A percentile compares a stretch with the other conserved stretches of the same genome.
These are phyloP conservation scores for Alternaria triticina DNA, from an alignment of 2,329 filamentous ascomycete species.

Conservation along the genomic window DNA sequence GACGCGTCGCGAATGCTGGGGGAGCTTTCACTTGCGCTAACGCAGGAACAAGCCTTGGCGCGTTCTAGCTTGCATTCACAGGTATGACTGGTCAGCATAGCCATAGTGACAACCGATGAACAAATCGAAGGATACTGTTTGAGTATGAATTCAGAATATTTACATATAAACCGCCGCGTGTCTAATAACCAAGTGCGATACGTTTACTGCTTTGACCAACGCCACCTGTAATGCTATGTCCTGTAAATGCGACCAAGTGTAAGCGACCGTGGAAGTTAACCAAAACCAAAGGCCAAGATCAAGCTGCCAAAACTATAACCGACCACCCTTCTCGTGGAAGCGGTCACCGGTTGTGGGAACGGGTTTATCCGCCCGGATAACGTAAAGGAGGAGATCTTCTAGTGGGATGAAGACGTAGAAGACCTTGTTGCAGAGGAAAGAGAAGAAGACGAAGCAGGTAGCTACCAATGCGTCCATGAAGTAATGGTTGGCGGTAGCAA, in stretches of 20 bases:
- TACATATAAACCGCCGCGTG: background rate
- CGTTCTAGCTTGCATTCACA: background rate
- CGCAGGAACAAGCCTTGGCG: slow-evolving; percentile 10
- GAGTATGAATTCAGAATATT: background rate
- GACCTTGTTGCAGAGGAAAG: slow-evolving; percentile 58
- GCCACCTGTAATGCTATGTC: slow-evolving; percentile 5
- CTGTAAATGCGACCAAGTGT: slow-evolving; percentile 6
- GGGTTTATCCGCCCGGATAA: slow-evolving; percentile 60
- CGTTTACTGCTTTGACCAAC: background rate
- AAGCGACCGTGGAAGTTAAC: background rate
- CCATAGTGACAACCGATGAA: background rate
- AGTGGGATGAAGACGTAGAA: slow-evolving; percentile 59
- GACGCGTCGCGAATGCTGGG: background rate
- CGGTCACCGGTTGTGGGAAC: slow-evolving; percentile 61
- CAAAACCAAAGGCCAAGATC: background rate
- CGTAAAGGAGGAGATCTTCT: slow-evolving; percentile 59
- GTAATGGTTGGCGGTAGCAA: slow-evolving; percentile 69
- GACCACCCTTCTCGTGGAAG: slow-evolving; percentile 47
- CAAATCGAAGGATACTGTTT: background rate
- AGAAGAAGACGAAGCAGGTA: slow-evolving; percentile 55
- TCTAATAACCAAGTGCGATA: background rate
- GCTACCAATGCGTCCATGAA: slow-evolving; percentile 62
- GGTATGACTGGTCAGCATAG: background rate
- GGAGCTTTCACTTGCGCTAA: slow-evolving; percentile 12
- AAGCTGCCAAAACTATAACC: slow-evolving; percentile 22